Evolutionary conservation across 2,329 filamentous ascomycete species (phyloP).

Genomic region (Phaeomoniella chlamydospora): DNA sequence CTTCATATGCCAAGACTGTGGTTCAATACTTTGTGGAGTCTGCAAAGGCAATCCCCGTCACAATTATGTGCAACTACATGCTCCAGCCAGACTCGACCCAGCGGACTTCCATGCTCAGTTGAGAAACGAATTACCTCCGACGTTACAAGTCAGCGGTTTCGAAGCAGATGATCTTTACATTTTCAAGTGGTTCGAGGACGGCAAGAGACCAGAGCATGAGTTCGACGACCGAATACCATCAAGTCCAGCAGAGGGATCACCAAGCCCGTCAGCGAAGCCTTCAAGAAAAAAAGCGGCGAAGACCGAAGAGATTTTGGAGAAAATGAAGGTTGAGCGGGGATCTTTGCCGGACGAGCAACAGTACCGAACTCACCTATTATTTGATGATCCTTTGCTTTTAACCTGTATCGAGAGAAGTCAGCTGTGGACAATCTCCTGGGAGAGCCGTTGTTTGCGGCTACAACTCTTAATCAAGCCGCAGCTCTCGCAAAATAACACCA

Average conservation of each 20-base stretch:
- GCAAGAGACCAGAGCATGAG: not conserved
- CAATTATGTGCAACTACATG: slow-evolving; percentile 10
- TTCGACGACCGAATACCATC: no score
- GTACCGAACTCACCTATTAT: not conserved
- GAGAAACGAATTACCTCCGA: slow-evolving; percentile 1
- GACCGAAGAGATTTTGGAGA: not conserved
- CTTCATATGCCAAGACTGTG: slow-evolving; percentile 6
- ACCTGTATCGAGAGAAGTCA: not conserved
- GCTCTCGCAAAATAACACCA: not conserved
- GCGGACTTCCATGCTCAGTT: slow-evolving; percentile 6
- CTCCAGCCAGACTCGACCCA: slow-evolving; percentile 14
- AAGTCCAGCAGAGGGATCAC: no score
- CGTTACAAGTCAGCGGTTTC: not conserved
- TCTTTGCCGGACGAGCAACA: not conserved
- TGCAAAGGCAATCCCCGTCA: slow-evolving; percentile 11
- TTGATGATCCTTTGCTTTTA: not conserved
- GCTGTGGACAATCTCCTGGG: not conserved
- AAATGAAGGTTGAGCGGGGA: no score
- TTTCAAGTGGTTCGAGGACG: not conserved
- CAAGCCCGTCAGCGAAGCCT: not conserved
- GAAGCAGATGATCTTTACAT: not conserved
- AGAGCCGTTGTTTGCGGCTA: not conserved
- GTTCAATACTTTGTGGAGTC: slow-evolving; percentile 7
- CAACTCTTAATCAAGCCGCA: not conserved
- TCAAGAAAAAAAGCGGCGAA: not conserved